Conservation (phyloP, 352 stramenopile species). For the Phytophthora hybrid region DNA sequence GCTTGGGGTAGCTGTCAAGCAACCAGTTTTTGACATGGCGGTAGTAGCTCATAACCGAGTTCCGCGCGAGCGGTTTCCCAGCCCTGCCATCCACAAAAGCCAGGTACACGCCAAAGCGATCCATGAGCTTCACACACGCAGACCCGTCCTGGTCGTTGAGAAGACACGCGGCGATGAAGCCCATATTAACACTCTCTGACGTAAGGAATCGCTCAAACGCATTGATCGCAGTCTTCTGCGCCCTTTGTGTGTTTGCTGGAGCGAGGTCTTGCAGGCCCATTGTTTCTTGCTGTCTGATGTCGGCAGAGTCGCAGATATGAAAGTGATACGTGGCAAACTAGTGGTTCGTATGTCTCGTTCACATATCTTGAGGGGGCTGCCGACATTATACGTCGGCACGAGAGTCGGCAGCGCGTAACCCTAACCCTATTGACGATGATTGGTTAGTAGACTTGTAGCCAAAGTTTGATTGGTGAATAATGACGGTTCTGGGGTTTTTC, state of each 20-base stretch:
- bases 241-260: slow-evolving; percentile 10
- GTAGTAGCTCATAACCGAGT: slow-evolving; percentile 31
- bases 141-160: slow-evolving; percentile 1
- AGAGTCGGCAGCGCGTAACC: background rate
- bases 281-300: background rate
- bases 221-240: slow-evolving; percentile 14
- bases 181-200: slow-evolving; percentile 23
- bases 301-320: slow-evolving; percentile 8
- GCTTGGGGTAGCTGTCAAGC: slow-evolving; percentile 21
- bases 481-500: background rate
- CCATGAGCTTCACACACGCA: slow-evolving; percentile 27
- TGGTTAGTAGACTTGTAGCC: background rate
- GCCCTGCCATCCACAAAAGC: slow-evolving; percentile 2
- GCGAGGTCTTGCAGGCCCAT: slow-evolving; percentile 26
- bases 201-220: slow-evolving; percentile 27
- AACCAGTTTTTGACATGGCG: slow-evolving; percentile 30
- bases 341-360: slow-evolving; percentile 1
- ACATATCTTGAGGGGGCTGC: background rate
- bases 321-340: background rate
- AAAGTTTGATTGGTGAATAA: slow-evolving; percentile 1
- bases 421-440: slow-evolving; percentile 3
- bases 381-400: background rate
- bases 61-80: slow-evolving; percentile 6
- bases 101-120: slow-evolving; percentile 21
- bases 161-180: slow-evolving; percentile 19